Conservation (phyloP, 371 early-diverging fungal genomes). For the Mucor sp. region DNA sequence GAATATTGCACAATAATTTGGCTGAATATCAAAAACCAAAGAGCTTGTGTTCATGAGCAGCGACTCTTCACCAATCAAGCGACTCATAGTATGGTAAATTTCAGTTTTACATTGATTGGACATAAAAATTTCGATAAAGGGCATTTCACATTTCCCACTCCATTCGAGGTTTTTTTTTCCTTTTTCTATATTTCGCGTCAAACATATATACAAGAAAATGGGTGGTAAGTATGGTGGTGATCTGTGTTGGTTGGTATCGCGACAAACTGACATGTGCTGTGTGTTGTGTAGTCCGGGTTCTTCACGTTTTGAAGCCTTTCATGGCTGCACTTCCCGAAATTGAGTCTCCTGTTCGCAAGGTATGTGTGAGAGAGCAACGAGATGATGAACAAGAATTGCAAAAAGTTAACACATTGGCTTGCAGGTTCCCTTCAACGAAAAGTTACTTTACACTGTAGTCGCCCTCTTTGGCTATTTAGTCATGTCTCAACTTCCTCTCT, state of each 20-base stretch:
- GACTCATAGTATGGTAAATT: neutral
- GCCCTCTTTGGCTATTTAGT: slow-evolving; percentile 98
- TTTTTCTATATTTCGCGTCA: slow-evolving; percentile 14
- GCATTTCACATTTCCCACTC: slow-evolving; percentile 7
- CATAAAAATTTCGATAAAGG: neutral
- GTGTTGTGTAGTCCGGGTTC: slow-evolving; percentile 79
- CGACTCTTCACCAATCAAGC: neutral
- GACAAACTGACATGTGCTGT: neutral
- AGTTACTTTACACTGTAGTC: slow-evolving; percentile 98
- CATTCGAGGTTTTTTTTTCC: slow-evolving; percentile 8
- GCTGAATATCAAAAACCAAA: neutral
- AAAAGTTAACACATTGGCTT: neutral
- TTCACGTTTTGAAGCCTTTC: slow-evolving; percentile 98
- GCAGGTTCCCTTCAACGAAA: slow-evolving; percentile 96
- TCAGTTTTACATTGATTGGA: neutral
- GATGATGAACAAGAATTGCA: neutral
- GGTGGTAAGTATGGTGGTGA: slow-evolving; percentile 20
- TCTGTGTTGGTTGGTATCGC: neutral
- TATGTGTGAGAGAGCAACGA: slow-evolving; percentile 33
- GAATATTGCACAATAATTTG: neutral
- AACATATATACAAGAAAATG: slow-evolving; percentile 12
- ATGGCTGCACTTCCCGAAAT: slow-evolving; percentile 99
- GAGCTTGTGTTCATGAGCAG: neutral
- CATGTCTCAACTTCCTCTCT: slow-evolving; percentile 99
- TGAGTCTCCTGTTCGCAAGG: slow-evolving; percentile 94